Evolutionary conservation across 441 rosid species (phyloP).

Genomic region (Erysimum cheiri): DNA sequence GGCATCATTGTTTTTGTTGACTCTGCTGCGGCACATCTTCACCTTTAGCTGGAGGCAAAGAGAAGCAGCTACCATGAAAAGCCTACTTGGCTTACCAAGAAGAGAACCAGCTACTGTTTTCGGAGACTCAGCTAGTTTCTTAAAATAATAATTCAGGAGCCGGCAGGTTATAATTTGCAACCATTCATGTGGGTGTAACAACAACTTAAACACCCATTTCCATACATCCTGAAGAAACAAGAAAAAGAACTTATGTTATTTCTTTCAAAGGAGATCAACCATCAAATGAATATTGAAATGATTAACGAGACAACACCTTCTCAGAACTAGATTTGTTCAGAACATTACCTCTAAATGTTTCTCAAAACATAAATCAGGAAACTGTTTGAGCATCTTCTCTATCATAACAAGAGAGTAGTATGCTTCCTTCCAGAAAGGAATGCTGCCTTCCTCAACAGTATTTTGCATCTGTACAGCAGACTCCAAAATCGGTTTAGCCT

Average conservation of each 20-base stretch:
- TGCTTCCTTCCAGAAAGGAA: slow-evolving; percentile 87
- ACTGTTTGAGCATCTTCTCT: slow-evolving; percentile 77
- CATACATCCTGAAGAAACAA: slow-evolving; percentile 63
- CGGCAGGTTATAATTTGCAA: slow-evolving; percentile 65
- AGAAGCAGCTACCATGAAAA: slow-evolving; percentile 75
- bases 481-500: slow-evolving; percentile 55
- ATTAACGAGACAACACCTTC: slow-evolving; percentile 11
- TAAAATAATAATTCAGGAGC: slow-evolving; percentile 65
- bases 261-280: background rate
- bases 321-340: background rate
- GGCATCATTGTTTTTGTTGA: slow-evolving; percentile 28
- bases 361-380: slow-evolving; percentile 51
- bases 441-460: slow-evolving; percentile 49
- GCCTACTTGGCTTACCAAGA: slow-evolving; percentile 68
- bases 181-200: slow-evolving; percentile 84
- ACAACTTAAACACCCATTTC: slow-evolving; percentile 68
- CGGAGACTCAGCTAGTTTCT: slow-evolving; percentile 47
- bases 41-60: slow-evolving; percentile 74
- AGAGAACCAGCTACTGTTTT: slow-evolving; percentile 45
- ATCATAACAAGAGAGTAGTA: slow-evolving; percentile 83
- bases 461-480: slow-evolving; percentile 55
- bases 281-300: background rate
- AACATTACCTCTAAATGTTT: slow-evolving; percentile 68
- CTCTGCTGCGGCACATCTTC: slow-evolving; percentile 31
- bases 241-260: background rate